Evolutionary conservation across 2,329 filamentous ascomycete genomes (phyloP).

Genomic region (Colletotrichum phormii): DNA sequence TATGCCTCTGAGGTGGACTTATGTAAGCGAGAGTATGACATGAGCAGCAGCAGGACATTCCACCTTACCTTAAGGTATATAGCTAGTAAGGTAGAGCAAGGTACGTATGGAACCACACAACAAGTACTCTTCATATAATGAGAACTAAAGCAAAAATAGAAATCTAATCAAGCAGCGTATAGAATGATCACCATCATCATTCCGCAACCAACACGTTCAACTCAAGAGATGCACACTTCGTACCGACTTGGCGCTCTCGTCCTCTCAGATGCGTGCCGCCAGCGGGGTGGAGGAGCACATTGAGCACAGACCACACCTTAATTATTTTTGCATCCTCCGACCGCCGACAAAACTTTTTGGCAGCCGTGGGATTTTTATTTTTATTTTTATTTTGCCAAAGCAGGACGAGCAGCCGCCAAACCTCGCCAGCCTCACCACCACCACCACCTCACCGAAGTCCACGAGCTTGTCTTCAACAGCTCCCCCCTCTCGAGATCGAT

Average conservation of each 20-base stretch:
- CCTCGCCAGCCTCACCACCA: conserved; percentile 18
- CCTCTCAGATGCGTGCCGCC: conserved; percentile 25
- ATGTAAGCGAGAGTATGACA: background rate
- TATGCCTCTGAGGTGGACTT: background rate
- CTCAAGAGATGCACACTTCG: background rate
- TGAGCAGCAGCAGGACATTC: background rate
- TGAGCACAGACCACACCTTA: conserved; percentile 47
- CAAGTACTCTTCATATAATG: background rate
- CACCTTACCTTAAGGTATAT: no score
- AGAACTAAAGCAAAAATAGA: background rate
- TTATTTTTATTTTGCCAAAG: background rate
- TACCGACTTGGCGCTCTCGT: conserved; percentile 21
- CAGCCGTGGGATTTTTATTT: conserved; percentile 28
- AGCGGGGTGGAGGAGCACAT: conserved; percentile 38
- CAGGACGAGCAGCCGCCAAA: conserved; percentile 3
- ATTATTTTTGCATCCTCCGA: conserved; percentile 36
- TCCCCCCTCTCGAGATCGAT: no score
- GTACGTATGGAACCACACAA: no score
- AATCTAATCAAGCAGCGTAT: background rate
- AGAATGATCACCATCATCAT: background rate
- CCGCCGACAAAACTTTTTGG: conserved; percentile 41
- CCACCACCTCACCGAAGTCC: background rate
- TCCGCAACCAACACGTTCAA: background rate
- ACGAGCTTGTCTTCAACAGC: background rate
- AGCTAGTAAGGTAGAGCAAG: background rate